These are phyloP conservation scores for Myotisia sp. DNA, from an alignment of 2,329 filamentous ascomycete species.

Conservation along the genomic window DNA sequence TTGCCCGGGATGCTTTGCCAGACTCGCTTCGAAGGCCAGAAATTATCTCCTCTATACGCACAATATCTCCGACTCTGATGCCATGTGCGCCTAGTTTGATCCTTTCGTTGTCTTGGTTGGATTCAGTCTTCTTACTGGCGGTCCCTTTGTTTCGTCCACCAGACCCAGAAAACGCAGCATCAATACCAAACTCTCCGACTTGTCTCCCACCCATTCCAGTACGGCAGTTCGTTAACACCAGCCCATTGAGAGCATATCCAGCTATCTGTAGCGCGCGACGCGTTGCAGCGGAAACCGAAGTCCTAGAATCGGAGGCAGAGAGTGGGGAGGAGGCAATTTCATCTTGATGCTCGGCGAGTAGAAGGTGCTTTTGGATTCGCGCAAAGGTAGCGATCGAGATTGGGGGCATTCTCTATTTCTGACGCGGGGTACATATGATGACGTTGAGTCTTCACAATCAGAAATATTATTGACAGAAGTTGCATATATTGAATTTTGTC, in stretches of 20 bases:
- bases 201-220: constrained; percentile 88
- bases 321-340: constrained; percentile 32
- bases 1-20: constrained; percentile 15
- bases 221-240: constrained; percentile 58
- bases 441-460: no score
- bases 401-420: constrained; percentile 11
- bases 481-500: no score
- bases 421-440: no score
- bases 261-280: constrained; percentile 30
- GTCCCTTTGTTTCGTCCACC: constrained; percentile 7
- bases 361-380: constrained; percentile 28
- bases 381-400: constrained; percentile 30
- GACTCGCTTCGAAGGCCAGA: constrained; percentile 9
- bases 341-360: constrained; percentile 31
- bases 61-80: constrained; percentile 35
- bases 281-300: constrained; percentile 28
- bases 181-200: constrained; percentile 62
- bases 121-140: constrained; percentile 13
- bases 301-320: constrained; percentile 18
- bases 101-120: constrained; percentile 19
- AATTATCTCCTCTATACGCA: constrained; percentile 28
- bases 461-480: no score
- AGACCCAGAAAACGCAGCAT: constrained; percentile 44
- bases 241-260: constrained; percentile 30
- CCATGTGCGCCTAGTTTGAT: constrained; percentile 31